These are phyloP conservation scores for Metarhizium sp. DNA, from an alignment of 2,329 filamentous ascomycete genomes.

Conservation along the genomic window DNA sequence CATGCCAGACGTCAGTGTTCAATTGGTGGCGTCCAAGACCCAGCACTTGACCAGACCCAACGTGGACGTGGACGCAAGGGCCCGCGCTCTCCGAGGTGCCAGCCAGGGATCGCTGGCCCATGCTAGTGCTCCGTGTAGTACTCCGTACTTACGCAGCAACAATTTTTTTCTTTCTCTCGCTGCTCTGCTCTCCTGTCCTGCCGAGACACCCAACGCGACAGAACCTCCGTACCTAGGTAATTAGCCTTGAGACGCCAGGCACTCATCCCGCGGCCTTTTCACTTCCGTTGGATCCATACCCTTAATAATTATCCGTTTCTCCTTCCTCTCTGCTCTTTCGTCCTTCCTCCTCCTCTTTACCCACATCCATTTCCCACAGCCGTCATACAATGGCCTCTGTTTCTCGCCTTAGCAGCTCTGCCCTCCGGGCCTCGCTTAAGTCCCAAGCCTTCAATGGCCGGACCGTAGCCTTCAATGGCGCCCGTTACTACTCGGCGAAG, in stretches of 20 bases:
- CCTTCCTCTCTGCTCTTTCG: slow-evolving; percentile 15
- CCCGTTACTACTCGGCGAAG: slow-evolving; percentile 91
- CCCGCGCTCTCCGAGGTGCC: slow-evolving; percentile 3
- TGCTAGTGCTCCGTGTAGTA: not conserved
- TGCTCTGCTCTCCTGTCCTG: no score
- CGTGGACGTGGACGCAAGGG: not conserved
- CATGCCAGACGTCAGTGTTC: no score
- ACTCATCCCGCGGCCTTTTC: not conserved
- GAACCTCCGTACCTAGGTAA: no score
- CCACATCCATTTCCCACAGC: slow-evolving; percentile 7
- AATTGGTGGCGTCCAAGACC: no score
- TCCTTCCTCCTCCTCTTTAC: slow-evolving; percentile 12
- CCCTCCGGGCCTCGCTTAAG: slow-evolving; percentile 68
- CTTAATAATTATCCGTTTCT: slow-evolving; percentile 23
- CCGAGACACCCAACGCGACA: no score
- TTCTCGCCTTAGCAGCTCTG: slow-evolving; percentile 70
- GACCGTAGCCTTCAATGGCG: slow-evolving; percentile 66
- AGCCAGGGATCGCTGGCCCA: slow-evolving; percentile 6
- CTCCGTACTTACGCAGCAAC: not conserved
- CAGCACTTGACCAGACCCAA: no score
- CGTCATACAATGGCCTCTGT: slow-evolving; percentile 65
- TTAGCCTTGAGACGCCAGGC: not conserved
- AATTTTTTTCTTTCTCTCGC: slow-evolving; percentile 2
- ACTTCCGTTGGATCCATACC: slow-evolving; percentile 9
- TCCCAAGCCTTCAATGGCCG: slow-evolving; percentile 59